Base-by-base conservation (phyloP, 148 eudicot species). In the Heliosperma pusillum region DNA sequence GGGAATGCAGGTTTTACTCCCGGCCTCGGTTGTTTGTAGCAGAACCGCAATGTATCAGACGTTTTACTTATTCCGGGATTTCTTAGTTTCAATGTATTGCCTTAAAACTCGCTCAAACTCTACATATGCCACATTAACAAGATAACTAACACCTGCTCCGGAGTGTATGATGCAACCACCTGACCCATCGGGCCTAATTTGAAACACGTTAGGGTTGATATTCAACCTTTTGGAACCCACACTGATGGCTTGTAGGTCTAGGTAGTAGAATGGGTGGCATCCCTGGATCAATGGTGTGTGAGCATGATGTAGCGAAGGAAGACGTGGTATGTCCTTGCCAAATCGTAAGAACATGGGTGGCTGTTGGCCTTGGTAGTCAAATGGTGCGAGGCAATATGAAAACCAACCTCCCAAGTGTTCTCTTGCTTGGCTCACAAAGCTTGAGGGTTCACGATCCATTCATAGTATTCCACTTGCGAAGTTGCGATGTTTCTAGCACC, bases 321-420 rank as follows among this genome's bases (percentile, higher is more conserved):
- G 22, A 25, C 11, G 15, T 19, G 75, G 29, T 55, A 72, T 57
- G 19, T 21, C 52, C 17, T 20, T 40, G 29, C 68, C 50, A 10
- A 56, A 57, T 30, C 65, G 44, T 58, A 72, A 16, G 50, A 72
- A 58, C 65, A 72, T 33, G 2, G 44, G 62, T 24, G 44, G 44
- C 25, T 16, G 33, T 29, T 47, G n/a, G 5, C 42, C 3, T 71
- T n/a, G 30, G 57, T 71, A 29, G 30, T 29, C 30, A 29, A 29
- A 29, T 29, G 30, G 30, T 3, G 30, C 3, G 3, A 29, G 30
- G 30, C 30, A 29, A 29, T 29, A 29, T 3, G 30, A 29, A 29
- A 29, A 29, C 30, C 25, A 45, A 6, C 64, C 75, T 27, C 50
- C 50, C 4, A 10, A 4, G 3, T 17, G 19, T 2, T 1, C 20